Evolutionary conservation across 148 eudicot species (phyloP).

Genomic region (Persicaria tinctoria): DNA sequence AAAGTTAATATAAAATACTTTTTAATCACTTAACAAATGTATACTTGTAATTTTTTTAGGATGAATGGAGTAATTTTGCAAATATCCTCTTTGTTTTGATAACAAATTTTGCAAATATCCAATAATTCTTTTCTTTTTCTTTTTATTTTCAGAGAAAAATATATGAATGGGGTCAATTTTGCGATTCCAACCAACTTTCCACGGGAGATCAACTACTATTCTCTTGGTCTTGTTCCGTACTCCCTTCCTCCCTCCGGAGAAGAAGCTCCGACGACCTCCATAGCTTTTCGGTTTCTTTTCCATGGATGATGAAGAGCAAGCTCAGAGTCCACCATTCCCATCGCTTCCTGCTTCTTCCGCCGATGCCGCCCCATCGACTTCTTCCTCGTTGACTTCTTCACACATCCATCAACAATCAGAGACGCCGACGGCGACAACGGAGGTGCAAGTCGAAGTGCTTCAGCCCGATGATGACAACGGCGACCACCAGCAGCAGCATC

Average conservation of each 20-base stretch:
- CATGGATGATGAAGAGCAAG: background rate
- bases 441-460: conserved; percentile 11
- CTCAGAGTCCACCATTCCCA: background rate
- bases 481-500: conserved; percentile 13
- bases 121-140: too few species aligned
- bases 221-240: background rate
- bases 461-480: conserved; percentile 11
- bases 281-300: too few species aligned
- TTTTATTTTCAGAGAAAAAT: too few species aligned
- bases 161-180: background rate
- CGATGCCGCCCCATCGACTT: conserved; percentile 11
- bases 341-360: background rate
- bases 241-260: background rate
- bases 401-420: conserved; percentile 13
- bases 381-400: conserved; percentile 18
- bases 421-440: conserved; percentile 16
- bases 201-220: too few species aligned
- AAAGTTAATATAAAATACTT: too few species aligned
- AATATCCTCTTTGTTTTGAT: too few species aligned
- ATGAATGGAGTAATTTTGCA: too few species aligned
- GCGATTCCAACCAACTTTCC: background rate
- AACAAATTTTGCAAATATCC: too few species aligned
- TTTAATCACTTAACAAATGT: too few species aligned
- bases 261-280: background rate
- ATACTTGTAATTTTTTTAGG: too few species aligned